A percentile compares a stretch with the other conserved stretches of the same genome.
Evolutionary conservation across 2,329 filamentous ascomycete species (phyloP).

Genomic region (Claviceps arundinis): DNA sequence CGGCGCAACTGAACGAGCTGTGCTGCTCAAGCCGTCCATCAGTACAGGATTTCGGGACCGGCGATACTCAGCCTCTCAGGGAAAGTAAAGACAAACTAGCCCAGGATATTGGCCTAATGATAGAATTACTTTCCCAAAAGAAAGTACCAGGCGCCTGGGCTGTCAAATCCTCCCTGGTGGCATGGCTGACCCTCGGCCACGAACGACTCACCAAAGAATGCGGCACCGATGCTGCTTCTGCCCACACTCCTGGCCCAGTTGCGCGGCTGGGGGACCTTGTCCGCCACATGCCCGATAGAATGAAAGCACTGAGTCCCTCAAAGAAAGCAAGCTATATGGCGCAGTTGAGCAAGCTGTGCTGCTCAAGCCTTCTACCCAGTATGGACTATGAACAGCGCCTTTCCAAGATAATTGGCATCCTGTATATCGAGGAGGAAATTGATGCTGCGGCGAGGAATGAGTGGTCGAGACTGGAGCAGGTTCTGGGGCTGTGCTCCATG

Average conservation of each 20-base stretch:
- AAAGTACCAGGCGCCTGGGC: neutral
- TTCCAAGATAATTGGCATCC: conserved; percentile 12
- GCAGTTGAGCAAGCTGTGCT: conserved; percentile 10
- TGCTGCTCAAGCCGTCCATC: conserved; percentile 6
- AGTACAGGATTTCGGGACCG: neutral
- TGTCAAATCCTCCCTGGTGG: neutral
- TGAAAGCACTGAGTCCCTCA: neutral
- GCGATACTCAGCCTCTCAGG: neutral
- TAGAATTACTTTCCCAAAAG: neutral
- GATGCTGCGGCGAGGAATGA: conserved; percentile 11
- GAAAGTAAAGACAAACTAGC: neutral
- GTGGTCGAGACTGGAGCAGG: conserved; percentile 14
- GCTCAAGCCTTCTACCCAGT: conserved; percentile 3
- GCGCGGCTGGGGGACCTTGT: neutral
- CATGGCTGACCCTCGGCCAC: conserved; percentile 9
- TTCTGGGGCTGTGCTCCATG: conserved; percentile 14
- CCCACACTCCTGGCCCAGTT: neutral
- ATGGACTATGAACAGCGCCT: conserved; percentile 13
- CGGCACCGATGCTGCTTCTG: too few relatives aligned
- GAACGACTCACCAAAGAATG: neutral
- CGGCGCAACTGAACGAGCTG: conserved; percentile 10
- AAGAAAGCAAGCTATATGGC: conserved; percentile 12
- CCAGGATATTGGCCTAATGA: neutral
- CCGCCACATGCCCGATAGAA: neutral
- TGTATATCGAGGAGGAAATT: conserved; percentile 17